These are phyloP conservation scores for Chondrus crispus DNA, from an alignment of 23 red algal genomes.

Conservation along the genomic window DNA sequence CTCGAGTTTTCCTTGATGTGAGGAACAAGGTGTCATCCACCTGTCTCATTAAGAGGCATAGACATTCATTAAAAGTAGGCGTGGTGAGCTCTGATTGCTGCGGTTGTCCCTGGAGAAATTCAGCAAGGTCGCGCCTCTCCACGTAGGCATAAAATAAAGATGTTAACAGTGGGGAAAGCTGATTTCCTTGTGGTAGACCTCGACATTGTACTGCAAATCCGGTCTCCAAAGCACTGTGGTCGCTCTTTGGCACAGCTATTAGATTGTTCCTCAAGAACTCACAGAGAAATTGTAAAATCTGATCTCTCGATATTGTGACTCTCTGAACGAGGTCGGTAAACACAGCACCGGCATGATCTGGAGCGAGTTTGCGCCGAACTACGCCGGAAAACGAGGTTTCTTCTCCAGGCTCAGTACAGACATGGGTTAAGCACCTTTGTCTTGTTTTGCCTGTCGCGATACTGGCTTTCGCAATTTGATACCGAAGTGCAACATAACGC, in stretches of 20 bases:
- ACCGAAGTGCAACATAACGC: constrained; percentile 24
- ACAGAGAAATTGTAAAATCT: not conserved
- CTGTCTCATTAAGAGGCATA: constrained; percentile 41
- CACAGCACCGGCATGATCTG: constrained; percentile 16
- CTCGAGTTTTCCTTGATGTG: not conserved
- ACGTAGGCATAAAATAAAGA: constrained; percentile 58
- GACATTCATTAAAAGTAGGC: not conserved
- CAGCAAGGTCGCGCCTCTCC: constrained; percentile 22
- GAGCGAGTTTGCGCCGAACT: not conserved
- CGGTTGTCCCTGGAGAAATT: not conserved
- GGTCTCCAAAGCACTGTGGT: not conserved
- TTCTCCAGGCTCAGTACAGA: constrained; percentile 41
- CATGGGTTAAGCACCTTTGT: constrained; percentile 24
- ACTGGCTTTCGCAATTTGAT: not conserved
- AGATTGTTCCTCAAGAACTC: constrained; percentile 39
- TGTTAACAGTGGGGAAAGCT: constrained; percentile 36
- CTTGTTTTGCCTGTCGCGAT: not conserved
- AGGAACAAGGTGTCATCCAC: constrained; percentile 58
- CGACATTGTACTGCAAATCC: constrained; percentile 53
- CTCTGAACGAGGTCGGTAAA: constrained; percentile 35
- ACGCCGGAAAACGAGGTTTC: constrained; percentile 39
- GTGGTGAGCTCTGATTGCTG: not conserved
- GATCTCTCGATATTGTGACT: not conserved
- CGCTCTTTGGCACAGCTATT: not conserved
- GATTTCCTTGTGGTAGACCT: constrained; percentile 48